Base-by-base conservation (phyloP, 768 basidiomycete species). In the Naganishia vishniacii region DNA sequence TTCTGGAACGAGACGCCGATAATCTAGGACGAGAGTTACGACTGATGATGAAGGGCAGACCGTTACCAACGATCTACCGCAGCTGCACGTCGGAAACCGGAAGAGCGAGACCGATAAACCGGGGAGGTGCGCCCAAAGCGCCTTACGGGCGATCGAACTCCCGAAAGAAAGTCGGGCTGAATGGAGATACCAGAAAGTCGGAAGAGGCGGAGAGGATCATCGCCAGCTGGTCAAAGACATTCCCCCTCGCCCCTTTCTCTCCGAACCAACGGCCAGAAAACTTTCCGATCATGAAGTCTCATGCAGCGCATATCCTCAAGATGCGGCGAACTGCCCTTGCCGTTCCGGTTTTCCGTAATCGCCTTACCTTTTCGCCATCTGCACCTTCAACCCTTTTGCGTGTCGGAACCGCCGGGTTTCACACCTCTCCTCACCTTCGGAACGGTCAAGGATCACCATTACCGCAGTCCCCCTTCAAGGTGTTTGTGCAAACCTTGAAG, bases 401-500 rank as follows among this genome's bases (percentile, higher is more conserved):
- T 31, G 26, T 42, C 2, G 25, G 40, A 23, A 47, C 61, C 8
- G 26, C 40, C 45, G 62, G 61, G 13, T 62, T 67, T 45, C 61
- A 62, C 41, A 61, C 65, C 11, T 58, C 61, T 13, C 34, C 49
- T 5, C 42, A 26, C 23, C 61, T 31, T 15, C 61, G 41, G 9
- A 53, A 67, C 41, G 61, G 62, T 20, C 48, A 62, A 18, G 42
- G 51, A 42, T 64, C 49, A 20, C 67, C 61, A 20, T 65, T 71
- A 18, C 73, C 74, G 34, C 73, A 89, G 75, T 95, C 91, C 4
- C 95, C 95, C 0, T 97, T 95, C 73, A 87, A 89, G 77, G 91
- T 91, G 1, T 99, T 99, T 69, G 91, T 97, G 8, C 89, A 98
- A 34, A 91, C 93, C 20, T 81, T 99, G 47, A 85, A 83, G 69